Conservation (phyloP, 192 early-diverging fungal genomes). For the Backusella tarrabulga region DNA sequence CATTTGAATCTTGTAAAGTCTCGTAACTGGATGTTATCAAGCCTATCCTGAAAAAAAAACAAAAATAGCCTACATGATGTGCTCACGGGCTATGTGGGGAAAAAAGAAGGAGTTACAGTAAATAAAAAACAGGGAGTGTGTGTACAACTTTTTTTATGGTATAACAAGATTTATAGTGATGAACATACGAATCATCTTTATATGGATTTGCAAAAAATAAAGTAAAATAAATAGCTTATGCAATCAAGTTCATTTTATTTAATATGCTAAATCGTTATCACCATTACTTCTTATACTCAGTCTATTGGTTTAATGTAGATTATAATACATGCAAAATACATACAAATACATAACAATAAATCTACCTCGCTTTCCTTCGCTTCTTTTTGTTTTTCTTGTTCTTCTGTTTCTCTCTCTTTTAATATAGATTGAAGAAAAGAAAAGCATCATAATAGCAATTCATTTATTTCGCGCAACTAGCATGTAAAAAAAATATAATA, state of each 20-base stretch:
- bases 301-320: background rate
- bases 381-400: background rate
- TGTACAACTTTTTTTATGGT: background rate
- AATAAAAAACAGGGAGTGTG: background rate
- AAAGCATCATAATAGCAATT: background rate
- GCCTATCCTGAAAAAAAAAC: background rate
- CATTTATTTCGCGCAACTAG: background rate
- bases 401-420: background rate
- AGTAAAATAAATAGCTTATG: background rate
- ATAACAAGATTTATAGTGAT: background rate
- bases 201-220: background rate
- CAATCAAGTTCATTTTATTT: background rate
- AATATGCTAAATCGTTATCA: background rate
- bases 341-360: background rate
- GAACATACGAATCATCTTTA: background rate
- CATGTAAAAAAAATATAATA: background rate
- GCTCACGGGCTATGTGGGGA: constrained; percentile 1
- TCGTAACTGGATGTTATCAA: background rate
- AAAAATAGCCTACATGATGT: background rate
- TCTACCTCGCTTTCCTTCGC: background rate
- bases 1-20: background rate
- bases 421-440: background rate
- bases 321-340: background rate
- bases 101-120: background rate
- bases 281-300: background rate